Evolutionary conservation across 495 filamentous ascomycete genomes (phyloP), one percentile per base, ranked within the genome.

Genomic region (Tuber microsphaerosporum): DNA sequence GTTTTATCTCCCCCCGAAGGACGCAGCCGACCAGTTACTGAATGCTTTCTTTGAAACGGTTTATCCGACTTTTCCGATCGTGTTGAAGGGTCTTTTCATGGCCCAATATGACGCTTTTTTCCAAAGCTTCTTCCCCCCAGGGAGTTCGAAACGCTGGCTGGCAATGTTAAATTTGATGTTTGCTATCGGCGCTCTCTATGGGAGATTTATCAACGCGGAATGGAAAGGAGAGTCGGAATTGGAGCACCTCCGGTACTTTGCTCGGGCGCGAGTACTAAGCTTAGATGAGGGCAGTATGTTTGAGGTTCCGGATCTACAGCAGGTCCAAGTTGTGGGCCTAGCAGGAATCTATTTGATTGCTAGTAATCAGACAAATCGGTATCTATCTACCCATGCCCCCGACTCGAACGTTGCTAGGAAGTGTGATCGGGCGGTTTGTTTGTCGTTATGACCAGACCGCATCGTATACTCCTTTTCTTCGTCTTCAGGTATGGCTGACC

Each of bases 141-240:
- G 48, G 79, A 85, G 70, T 82, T 85, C 61, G 51, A 85, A 83
- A 22, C 84, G 86, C 70, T 89, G 87, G 87, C 84, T 90, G 46
- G 86, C 89, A 3, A 89, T 87, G 46, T 82, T 91, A 17, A 91
- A 92, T 81, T 79, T 90, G 22, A 86, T 91, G 17, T 89, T 91
- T 82, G 90, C 89, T 7, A 87, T 90, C 79, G 86, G 85, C 10
- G 84, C 89, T 3, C 85, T 85, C 74, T 88, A 88, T 80, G 84
- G 84, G 7, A 84, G 88, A 46, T 82, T 89, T 31, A 83, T 75
- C 41, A 81, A 85, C 48, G 84, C 84, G 19, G 84, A 85, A 44
- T 87, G 84, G 84, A 83, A 83, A 34, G 81, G 77, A 61, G 84
- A 83, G 71, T 86, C 84, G 56, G 85, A 86, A 37, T 82, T 87